phyloP scores from a whole-genome alignment of 208 protist genomes.

The Strigomonas oncopelti region DNA sequence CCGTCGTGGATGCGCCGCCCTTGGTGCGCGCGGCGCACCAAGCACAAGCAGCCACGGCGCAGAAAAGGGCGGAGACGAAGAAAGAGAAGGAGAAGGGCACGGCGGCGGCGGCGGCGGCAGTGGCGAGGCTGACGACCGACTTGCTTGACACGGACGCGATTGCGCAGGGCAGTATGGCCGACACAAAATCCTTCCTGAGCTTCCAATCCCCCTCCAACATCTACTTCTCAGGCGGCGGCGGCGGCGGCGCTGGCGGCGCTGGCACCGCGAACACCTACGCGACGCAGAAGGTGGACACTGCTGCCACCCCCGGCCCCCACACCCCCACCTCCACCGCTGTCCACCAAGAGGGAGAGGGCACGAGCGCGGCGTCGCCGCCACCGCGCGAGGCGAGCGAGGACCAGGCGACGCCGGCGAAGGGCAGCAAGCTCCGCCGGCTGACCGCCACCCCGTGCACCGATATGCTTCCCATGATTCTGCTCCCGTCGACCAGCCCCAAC shows the following conservation, averaged over 20 bases:
- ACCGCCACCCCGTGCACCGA: neutral
- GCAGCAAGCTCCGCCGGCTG: neutral
- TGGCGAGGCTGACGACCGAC: neutral
- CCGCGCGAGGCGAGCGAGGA: neutral
- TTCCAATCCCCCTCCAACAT: neutral
- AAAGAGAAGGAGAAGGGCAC: neutral
- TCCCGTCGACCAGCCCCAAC: neutral
- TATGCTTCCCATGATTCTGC: neutral
- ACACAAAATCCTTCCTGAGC: neutral
- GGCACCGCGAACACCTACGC: no score
- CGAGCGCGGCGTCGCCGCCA: no score
- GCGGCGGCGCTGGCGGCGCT: no score
- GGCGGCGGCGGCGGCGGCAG: constrained; percentile 1
- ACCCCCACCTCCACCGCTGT: no score
- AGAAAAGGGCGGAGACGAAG: neutral
- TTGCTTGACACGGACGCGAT: no score
- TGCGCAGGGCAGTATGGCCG: no score
- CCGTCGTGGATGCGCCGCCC: no score
- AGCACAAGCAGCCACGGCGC: no score
- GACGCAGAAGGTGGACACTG: no score
- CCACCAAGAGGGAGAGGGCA: neutral
- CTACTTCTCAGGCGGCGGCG: no score
- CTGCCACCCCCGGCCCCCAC: no score
- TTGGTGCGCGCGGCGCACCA: neutral
- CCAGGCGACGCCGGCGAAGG: neutral